Evolutionary conservation across 192 early-diverging fungal genomes (phyloP).

Genomic region (Rhizophagus prolifer): DNA sequence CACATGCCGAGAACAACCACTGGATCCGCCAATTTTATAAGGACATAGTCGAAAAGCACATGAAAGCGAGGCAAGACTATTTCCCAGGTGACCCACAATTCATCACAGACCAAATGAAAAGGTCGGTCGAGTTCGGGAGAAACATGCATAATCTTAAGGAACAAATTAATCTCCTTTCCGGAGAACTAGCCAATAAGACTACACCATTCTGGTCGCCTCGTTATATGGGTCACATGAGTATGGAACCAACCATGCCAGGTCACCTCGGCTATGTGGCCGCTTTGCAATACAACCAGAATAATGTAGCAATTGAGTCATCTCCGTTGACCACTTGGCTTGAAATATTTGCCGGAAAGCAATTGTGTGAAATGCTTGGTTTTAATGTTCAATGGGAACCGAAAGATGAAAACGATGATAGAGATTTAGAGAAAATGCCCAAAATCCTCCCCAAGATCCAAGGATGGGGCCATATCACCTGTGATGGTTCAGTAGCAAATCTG

Average conservation of each 20-base stretch:
- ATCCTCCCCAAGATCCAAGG: background rate
- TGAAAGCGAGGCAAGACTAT: background rate
- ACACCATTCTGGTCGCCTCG: conserved; percentile 7
- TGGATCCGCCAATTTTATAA: background rate
- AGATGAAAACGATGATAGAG: no score
- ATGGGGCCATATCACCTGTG: conserved; percentile 10
- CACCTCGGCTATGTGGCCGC: background rate
- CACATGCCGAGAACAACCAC: background rate
- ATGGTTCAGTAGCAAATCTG: conserved; percentile 10
- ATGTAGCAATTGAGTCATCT: background rate
- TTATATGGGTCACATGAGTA: background rate
- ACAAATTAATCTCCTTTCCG: background rate
- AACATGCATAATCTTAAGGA: background rate
- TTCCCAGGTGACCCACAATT: background rate
- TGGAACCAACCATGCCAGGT: background rate
- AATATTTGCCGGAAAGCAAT: conserved; percentile 2
- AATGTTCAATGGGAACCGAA: background rate
- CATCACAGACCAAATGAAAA: background rate
- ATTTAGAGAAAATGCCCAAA: background rate
- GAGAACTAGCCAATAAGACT: background rate
- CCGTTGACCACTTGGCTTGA: conserved; percentile 11
- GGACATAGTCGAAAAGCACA: background rate
- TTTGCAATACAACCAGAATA: background rate
- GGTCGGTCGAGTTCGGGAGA: background rate
- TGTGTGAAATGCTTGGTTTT: conserved; percentile 10